Evolutionary conservation across 495 filamentous ascomycete genomes (phyloP), one percentile per base, ranked within the genome.

Genomic region (Entonaema liquescens): DNA sequence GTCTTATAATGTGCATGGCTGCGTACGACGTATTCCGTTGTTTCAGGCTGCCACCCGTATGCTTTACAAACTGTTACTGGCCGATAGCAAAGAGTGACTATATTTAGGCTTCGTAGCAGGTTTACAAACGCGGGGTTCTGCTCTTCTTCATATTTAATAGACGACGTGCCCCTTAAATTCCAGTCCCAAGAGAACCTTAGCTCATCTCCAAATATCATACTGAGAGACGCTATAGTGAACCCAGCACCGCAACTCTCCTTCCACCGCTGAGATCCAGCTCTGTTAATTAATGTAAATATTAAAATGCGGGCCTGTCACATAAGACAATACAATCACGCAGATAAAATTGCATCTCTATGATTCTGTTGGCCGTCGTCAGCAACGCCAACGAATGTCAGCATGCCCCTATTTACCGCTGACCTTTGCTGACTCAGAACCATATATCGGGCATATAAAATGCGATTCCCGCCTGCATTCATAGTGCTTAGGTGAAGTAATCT

Each of bases 401-500:
- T 28, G 33, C 13, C 7, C 35, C 17, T 49, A 44, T 31, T 49
- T 56, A 36, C 40, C 26, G 25, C 65, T 38, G 35, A 33, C 23
- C 47, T n/a, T 4, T 6, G 29, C 59, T 67, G 64, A 72, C 35
- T 72, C 60, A 63, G 54, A 72, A 62, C 56, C 47, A 36, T 57
- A 67, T 53, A 19, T 65, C 65, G 60, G 61, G 25, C 56, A 58
- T 58, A 17, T 59, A 68, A 47, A 47, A 17, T 57, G 56, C 60
- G 61, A 72, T 12, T 29, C 40, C 60, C 60, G 65, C 36, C 13
- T 60, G 29, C 49, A 17, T 47, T 36, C 25, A 53, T 67, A 54
- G 42, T 59, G 62, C 59, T 67, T 63, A 71, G 47, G 62, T 66
- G 58, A 71, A 57, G 42, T 67, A 58, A 54, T 58, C 19, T 3